Evolutionary conservation across 805 yeast genomes (phyloP).

Genomic region (Teunomyces pallodes): DNA sequence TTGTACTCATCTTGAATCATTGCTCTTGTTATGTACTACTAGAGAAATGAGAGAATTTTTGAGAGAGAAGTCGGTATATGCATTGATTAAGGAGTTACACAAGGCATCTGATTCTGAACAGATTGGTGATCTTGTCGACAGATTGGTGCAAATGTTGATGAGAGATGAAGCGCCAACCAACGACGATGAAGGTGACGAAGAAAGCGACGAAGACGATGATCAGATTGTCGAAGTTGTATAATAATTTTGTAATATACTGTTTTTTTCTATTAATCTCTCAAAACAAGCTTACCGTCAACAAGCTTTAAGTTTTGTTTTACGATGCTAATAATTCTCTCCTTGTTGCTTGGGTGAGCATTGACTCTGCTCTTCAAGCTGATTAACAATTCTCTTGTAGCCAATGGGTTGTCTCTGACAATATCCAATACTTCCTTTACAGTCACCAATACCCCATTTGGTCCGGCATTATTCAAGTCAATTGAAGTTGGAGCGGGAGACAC

Average conservation of each 20-base stretch:
- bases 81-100: slow-evolving; percentile 83
- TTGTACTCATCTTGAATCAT: slow-evolving; percentile 72
- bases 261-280: slow-evolving; percentile 25
- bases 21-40: slow-evolving; percentile 77
- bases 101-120: slow-evolving; percentile 44
- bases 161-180: slow-evolving; percentile 71
- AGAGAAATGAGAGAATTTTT: slow-evolving; percentile 68
- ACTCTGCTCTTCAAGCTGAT: slow-evolving; percentile 60
- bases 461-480: slow-evolving; percentile 33
- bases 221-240: slow-evolving; percentile 53
- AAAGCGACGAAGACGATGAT: slow-evolving; percentile 45
- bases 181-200: slow-evolving; percentile 46
- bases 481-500: slow-evolving; percentile 6
- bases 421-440: slow-evolving; percentile 71
- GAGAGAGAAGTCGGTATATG: slow-evolving; percentile 81
- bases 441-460: slow-evolving; percentile 45
- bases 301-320: slow-evolving; percentile 58
- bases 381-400: slow-evolving; percentile 63
- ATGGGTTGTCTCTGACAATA: slow-evolving; percentile 55
- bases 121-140: slow-evolving; percentile 70
- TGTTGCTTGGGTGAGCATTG: slow-evolving; percentile 61
- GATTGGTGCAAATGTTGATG: slow-evolving; percentile 86
- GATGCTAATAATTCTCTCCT: slow-evolving; percentile 53
- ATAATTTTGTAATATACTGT: slow-evolving; percentile 4
- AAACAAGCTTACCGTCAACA: slow-evolving; percentile 46